Base-by-base conservation (phyloP, 805 yeast species). In the Cyberlindnera lachancei region DNA sequence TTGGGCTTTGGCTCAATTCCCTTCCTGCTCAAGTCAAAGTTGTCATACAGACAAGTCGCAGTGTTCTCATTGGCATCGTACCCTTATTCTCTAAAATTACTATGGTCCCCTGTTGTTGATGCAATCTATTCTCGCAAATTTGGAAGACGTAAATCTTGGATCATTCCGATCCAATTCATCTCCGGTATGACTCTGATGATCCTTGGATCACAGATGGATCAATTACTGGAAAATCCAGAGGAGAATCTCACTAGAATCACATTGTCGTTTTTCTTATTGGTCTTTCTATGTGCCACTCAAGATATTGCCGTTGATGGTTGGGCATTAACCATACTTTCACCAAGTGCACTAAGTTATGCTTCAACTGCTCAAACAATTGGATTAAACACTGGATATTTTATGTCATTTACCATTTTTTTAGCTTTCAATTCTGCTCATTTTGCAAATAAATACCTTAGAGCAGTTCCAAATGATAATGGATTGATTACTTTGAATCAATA, bases 261-360 rank as follows among this genome's bases (percentile, higher is more conserved):
- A 0, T 45, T 64, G 30, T 67, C 75, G 35, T 92, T 92, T 58
- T 83, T 88, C 47, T 42, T 75, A 15, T 62, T 92, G 37, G 92
- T 92, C 20, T 73, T 90, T 36, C 66, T 88, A 38, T 88, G 96
- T 61, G 96, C 97, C 1, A 90, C 98, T 0, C 98, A 92, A 57
- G 98, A 92, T 54, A 92, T 92, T 35, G 97, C 98, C 1, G 98
- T 92, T 15, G 98, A 92, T 60, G 97, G 98, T 9, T 92, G 98
- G 98, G 96, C 97, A 0, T 62, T 92, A 50, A 92, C 96, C 2
- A 75, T 90, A 24, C 64, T 92, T 32, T 75, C 88, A 13, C 76
- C 77, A 17, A 73, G 73, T 18, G 80, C 94, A 11, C 64, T 92
- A 40, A 78, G 94, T 13, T 92, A 76, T 61, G 97, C 98, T 0